Evolutionary conservation across 2,329 filamentous ascomycete genomes (phyloP), one percentile per base, ranked within the genome.

Genomic region (Paracoccidioides brasiliensis): DNA sequence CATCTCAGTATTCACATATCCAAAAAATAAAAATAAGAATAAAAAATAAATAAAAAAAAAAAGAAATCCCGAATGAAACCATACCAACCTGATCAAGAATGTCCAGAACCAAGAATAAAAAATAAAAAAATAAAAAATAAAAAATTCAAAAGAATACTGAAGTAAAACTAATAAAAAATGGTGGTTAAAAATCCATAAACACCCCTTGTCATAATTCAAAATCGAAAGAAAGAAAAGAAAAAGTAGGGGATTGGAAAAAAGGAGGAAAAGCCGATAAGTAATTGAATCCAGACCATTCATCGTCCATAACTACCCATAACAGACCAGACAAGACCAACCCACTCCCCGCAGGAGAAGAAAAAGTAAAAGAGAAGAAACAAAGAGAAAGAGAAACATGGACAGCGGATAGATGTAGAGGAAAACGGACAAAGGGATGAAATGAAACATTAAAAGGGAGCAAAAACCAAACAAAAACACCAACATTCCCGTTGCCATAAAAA

Each of bases 291-390:
- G 5, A 35, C 1, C 12, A n/a, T 35, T 3, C 7, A 12, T 8
- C 12, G 15, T n/a, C 3, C 7, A 5, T 35, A 49, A 22, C 4
- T 4, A 10, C n/a, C 15, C n/a, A 14, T n/a, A 3, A 49, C 40
- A 38, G 32, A 37, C 14, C 30, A 51, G 30, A 54, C 30, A 22
- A 42, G 38, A n/a, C 40, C 40, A 40, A 45, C 12, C 22, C 46
- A 49, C 46, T 49, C 46, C 46, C 46, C 32, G 33, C 33, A 44
- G 32, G 54, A 55, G 52, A 35, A 49, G 54, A 51, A 46, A 14
- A 56, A 30, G 50, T n/a, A 42, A 35, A 45, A 28, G 35, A 33
- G 15, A 42, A 64, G 68, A 32, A 63, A 66, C 58, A 60, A 59
- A 52, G 63, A 67, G 52, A 64, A 66, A 60, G 60, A 51, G 40